Evolutionary conservation across 768 basidiomycete species (phyloP).

Genomic region (Mrakia frigida): DNA sequence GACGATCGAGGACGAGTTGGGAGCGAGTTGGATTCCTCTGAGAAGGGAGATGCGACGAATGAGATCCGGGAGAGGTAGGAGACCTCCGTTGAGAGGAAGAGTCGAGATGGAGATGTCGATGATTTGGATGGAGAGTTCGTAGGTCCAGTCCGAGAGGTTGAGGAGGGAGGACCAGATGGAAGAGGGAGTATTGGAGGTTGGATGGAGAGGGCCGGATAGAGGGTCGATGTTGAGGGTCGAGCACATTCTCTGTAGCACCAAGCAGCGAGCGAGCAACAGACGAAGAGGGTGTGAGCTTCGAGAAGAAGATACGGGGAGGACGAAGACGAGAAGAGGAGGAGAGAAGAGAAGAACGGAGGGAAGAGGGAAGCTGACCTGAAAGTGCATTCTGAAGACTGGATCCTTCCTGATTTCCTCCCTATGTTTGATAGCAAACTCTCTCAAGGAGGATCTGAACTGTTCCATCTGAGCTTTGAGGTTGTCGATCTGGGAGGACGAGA

Average conservation of each 20-base stretch:
- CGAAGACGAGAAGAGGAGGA: background rate
- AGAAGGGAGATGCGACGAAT: conserved; percentile 70
- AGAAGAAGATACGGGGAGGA: too few relatives aligned
- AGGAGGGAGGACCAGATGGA: conserved; percentile 79
- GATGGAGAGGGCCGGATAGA: conserved; percentile 62
- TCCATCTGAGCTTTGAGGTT: conserved; percentile 73
- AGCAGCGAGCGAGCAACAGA: background rate
- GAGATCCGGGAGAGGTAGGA: conserved; percentile 83
- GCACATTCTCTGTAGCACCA: conserved; percentile 59
- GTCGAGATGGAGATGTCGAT: conserved; percentile 53
- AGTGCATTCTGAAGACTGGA: conserved; percentile 81
- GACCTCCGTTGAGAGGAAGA: conserved; percentile 67
- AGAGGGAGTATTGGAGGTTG: conserved; percentile 45
- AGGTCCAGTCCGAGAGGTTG: conserved; percentile 82
- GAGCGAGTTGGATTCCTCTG: conserved; percentile 49
- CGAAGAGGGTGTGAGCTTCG: background rate
- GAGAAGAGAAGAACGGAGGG: background rate
- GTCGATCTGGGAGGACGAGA: conserved; percentile 70
- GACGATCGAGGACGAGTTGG: conserved; percentile 34
- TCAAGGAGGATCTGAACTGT: conserved; percentile 74
- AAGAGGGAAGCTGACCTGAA: conserved; percentile 51
- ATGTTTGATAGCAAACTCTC: conserved; percentile 74
- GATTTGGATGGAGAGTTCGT: conserved; percentile 90
- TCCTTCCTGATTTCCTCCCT: conserved; percentile 75
- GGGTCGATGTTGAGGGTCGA: conserved; percentile 91